Base-by-base conservation (phyloP, 768 basidiomycete species). In the Xerocomellus intermedius region DNA sequence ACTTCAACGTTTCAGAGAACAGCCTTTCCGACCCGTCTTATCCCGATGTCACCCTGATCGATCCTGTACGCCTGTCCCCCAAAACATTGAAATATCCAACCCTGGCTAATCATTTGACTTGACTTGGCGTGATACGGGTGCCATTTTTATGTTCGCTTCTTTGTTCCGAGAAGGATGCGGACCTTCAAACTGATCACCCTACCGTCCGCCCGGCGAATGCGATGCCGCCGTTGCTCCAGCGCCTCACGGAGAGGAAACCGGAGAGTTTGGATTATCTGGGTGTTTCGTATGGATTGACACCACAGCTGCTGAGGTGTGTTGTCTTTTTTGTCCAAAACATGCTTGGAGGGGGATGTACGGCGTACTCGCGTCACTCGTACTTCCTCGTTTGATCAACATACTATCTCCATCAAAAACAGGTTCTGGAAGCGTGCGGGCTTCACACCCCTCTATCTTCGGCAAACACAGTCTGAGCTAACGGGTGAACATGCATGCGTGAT, bases 391-490 rank as follows among this genome's bases (percentile, higher is more conserved):
- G 9, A 48, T 28, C 14, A 32, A 21, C 8, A 9, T 17, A n/a
- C 46, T 58, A 50, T n/a, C 4, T 17, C 4, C 1, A 35, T 44
- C n/a, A 14, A 42, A 44, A 19, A 41, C 36, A 80, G 92, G 56
- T 99, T 98, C 77, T 98, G 97, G 97, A 98, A 98, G 73, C 83
- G 93, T 21, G 86, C 87, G 1, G 90, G 91, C 13, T 99, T 89
- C 68, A 82, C 91, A 0, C 97, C 97, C 0, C 77, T 98, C 14
- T 98, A 98, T 65, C 73, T 98, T 30, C 85, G 96, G 30, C 97
- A 98, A 73, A 96, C 94, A 6, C 79, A 86, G 55, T 97, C 93
- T 68, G 94, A 97, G 63, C 79, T 98, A 48, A 99, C 97, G 0
- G 97, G 97, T 37, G 97, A 99, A 73, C 89, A 97, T 67, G 91